Percentiles rank a stretch among this genome's conserved stretches.
Conservation (phyloP, 208 protist species). For the Trypanosoma vivax region DNA sequence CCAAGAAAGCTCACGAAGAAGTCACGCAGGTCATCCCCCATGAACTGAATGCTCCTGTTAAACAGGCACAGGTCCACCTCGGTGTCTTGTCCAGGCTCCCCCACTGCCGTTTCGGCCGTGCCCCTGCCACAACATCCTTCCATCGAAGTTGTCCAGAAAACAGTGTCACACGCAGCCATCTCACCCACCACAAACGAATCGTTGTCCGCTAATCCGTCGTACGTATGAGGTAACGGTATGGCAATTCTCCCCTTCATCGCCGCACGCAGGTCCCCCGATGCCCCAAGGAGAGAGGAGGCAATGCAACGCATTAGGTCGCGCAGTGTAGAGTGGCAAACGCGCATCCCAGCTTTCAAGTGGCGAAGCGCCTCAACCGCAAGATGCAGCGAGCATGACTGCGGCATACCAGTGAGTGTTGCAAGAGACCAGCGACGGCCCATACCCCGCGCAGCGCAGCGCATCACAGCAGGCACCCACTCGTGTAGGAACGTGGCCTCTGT, state of each 20-base stretch:
- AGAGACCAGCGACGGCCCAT: neutral
- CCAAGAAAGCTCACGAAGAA: slow-evolving; percentile 23
- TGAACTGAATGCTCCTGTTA: slow-evolving; percentile 11
- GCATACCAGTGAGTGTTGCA: slow-evolving; percentile 1
- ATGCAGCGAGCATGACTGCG: neutral
- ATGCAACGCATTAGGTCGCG: slow-evolving; percentile 11
- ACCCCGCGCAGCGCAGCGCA: too few species aligned
- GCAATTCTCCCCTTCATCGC: slow-evolving; percentile 1
- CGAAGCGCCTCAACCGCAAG: slow-evolving; percentile 7
- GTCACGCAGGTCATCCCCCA: slow-evolving; percentile 10
- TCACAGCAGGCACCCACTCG: slow-evolving; percentile 8
- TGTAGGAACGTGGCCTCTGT: slow-evolving; percentile 8
- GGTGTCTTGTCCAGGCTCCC: neutral
- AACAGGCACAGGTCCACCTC: slow-evolving; percentile 3
- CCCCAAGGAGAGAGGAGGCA: neutral
- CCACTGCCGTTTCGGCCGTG: neutral
- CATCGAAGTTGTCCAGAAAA: slow-evolving; percentile 32
- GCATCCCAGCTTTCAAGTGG: slow-evolving; percentile 1
- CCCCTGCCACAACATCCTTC: neutral
- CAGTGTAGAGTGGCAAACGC: slow-evolving; percentile 1
- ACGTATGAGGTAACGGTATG: slow-evolving; percentile 9
- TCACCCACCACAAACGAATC: slow-evolving; percentile 18
- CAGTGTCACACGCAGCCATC: slow-evolving; percentile 30
- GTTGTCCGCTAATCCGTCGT: neutral
- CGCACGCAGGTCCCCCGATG: slow-evolving; percentile 4